Evolutionary conservation across 352 stramenopile genomes (phyloP), one percentile per base, ranked within the genome.

Genomic region (Phytopythium aichiense): DNA sequence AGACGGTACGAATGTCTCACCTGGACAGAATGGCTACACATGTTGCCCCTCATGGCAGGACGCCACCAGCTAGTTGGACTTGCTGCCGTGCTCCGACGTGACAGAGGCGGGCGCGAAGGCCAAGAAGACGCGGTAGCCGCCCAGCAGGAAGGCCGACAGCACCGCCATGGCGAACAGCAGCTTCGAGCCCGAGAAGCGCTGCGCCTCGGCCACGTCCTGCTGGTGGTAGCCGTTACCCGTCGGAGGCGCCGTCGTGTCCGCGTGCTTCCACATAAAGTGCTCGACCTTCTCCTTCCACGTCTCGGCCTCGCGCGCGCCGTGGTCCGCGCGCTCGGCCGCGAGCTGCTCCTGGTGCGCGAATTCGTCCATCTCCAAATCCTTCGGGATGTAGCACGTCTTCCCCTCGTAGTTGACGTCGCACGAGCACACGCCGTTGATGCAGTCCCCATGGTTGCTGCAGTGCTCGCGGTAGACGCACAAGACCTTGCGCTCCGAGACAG

Each of bases 361-460:
- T 58, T 76, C 67, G 42, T 77, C 69, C 25, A 67, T 62, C 4
- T 75, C 70, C 48, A 76, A 58, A 62, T 90, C 79, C 48, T 84
- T 86, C 6, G 83, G 85, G 15, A 94, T 77, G 65, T 95, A 94
- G 69, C 88, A 96, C 45, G 81, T 91, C 11, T 76, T 61, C 13
- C 88, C 88, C 72, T 92, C 84, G 53, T 89, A 96, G 30, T 69
- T 75, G 16, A 53, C 64, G 58, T 94, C 84, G 52, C 88, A 96
- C 8, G 68, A 67, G 64, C 88, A 96, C 61, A 71, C 60, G 33
- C 83, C 84, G 60, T 95, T 94, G 35, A 94, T 71, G 60, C 88
- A 96, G 66, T 93, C 81, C 45, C 88, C 88, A 50, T 92, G 72
- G 50, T 74, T 67, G 61, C 76, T 95, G 69, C 88, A 96, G 64